Conservation (phyloP, 2,329 filamentous ascomycete genomes). For the Colletotrichum kahawae region DNA sequence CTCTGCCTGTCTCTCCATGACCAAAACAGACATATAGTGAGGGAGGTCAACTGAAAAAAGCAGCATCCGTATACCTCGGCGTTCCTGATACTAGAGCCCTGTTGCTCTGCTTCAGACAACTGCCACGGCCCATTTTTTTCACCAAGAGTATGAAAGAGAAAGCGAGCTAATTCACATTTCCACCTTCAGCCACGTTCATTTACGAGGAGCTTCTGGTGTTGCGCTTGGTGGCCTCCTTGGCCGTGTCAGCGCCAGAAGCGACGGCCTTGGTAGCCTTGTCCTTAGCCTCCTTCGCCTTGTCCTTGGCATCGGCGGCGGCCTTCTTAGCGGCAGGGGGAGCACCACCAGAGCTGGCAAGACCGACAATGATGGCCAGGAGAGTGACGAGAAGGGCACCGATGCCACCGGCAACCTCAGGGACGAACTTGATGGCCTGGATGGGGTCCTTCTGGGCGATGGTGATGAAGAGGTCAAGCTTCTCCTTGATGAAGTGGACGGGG, state of each 20-base stretch:
- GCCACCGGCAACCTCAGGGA: slow-evolving; percentile 88
- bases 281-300: slow-evolving; percentile 77
- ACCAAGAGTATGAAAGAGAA: slow-evolving; percentile 10
- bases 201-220: slow-evolving; percentile 62
- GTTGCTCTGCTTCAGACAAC: background rate
- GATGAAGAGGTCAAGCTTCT: slow-evolving; percentile 93
- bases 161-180: slow-evolving; percentile 14
- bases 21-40: slow-evolving; percentile 15
- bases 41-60: slow-evolving; percentile 12
- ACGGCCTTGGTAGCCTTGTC: slow-evolving; percentile 70
- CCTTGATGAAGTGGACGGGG: slow-evolving; percentile 84
- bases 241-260: slow-evolving; percentile 70
- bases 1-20: slow-evolving; percentile 10
- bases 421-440: slow-evolving; percentile 82
- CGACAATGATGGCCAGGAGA: slow-evolving; percentile 72
- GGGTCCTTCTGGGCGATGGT: slow-evolving; percentile 83
- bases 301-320: slow-evolving; percentile 67
- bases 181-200: slow-evolving; percentile 16
- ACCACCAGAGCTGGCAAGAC: slow-evolving; percentile 67
- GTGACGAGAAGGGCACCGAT: slow-evolving; percentile 74
- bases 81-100: background rate
- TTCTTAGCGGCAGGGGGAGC: slow-evolving; percentile 74
- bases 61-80: slow-evolving; percentile 2
- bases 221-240: slow-evolving; percentile 75
- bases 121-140: background rate